Evolutionary conservation across 345 rosid genomes (phyloP).

Genomic region (Euphorbia pulcherrima): DNA sequence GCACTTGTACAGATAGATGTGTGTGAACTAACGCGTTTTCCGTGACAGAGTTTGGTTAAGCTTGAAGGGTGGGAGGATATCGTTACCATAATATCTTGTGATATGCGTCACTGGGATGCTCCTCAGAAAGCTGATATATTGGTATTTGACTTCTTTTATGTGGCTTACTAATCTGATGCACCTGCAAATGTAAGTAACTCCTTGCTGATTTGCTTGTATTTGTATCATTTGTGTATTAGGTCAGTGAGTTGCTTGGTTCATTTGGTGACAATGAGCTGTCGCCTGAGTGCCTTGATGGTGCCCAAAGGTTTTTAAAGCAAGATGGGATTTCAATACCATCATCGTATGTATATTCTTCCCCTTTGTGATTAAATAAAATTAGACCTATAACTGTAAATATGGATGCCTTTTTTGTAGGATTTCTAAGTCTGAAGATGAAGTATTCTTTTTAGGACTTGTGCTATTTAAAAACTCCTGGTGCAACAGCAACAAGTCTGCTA

Average conservation of each 20-base stretch:
- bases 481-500: neutral
- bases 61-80: constrained; percentile 83
- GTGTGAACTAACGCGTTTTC: constrained; percentile 4
- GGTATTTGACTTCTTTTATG: constrained; percentile 38
- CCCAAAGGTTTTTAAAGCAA: constrained; percentile 84
- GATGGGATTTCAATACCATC: constrained; percentile 98
- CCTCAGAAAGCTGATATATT: constrained; percentile 92
- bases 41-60: constrained; percentile 77
- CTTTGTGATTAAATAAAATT: neutral
- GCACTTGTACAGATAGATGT: neutral
- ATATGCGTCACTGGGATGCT: constrained; percentile 96
- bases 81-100: constrained; percentile 86
- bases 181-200: constrained; percentile 1
- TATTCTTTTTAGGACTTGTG: neutral
- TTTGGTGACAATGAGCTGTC: constrained; percentile 99
- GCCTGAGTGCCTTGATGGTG: constrained; percentile 99
- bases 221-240: constrained; percentile 42
- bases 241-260: constrained; percentile 91
- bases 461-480: neutral
- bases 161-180: constrained; percentile 5
- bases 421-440: neutral
- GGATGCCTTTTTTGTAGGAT: neutral
- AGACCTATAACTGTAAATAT: neutral
- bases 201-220: constrained; percentile 19
- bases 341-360: constrained; percentile 54